These are phyloP conservation scores for Ophiostoma sp. DNA, from an alignment of 2,329 filamentous ascomycete genomes.

Conservation along the genomic window DNA sequence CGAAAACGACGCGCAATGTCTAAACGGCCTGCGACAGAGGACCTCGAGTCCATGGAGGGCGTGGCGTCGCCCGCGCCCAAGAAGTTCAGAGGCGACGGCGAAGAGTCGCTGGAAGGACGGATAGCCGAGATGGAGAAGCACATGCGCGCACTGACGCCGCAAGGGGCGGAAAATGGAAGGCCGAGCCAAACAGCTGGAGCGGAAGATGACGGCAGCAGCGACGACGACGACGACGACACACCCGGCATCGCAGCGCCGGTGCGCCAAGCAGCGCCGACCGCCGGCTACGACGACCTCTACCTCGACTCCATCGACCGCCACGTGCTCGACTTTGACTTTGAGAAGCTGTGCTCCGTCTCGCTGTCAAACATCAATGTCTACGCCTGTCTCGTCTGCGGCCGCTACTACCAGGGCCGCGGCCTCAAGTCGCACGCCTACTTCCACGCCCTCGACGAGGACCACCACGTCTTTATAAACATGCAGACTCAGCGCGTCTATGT, in stretches of 20 bases:
- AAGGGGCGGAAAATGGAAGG: neutral
- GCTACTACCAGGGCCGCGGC: constrained; percentile 91
- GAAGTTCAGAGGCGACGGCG: constrained; percentile 34
- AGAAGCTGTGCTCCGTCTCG: constrained; percentile 94
- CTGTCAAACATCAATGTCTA: constrained; percentile 99
- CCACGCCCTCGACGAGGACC: constrained; percentile 87
- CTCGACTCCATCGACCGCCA: constrained; percentile 93
- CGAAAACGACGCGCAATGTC: constrained; percentile 21
- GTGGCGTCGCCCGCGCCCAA: constrained; percentile 56
- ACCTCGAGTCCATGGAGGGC: constrained; percentile 52
- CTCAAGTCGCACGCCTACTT: constrained; percentile 96
- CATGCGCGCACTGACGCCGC: constrained; percentile 18
- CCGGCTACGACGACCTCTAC: constrained; percentile 92
- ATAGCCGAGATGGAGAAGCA: constrained; percentile 19
- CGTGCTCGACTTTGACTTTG: constrained; percentile 95
- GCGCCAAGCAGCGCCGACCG: constrained; percentile 71
- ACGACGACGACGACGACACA: constrained; percentile 40
- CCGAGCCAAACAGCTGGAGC: constrained; percentile 30
- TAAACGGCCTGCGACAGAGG: constrained; percentile 57
- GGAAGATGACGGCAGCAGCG: constrained; percentile 34
- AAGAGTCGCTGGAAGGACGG: constrained; percentile 12
- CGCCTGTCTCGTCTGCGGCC: constrained; percentile 94
- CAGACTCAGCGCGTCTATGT: constrained; percentile 86
- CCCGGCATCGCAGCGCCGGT: constrained; percentile 43
- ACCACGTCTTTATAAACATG: constrained; percentile 99